phyloP scores from a whole-genome alignment of 257 asterid species.

The Craterostigma plantagineum region DNA sequence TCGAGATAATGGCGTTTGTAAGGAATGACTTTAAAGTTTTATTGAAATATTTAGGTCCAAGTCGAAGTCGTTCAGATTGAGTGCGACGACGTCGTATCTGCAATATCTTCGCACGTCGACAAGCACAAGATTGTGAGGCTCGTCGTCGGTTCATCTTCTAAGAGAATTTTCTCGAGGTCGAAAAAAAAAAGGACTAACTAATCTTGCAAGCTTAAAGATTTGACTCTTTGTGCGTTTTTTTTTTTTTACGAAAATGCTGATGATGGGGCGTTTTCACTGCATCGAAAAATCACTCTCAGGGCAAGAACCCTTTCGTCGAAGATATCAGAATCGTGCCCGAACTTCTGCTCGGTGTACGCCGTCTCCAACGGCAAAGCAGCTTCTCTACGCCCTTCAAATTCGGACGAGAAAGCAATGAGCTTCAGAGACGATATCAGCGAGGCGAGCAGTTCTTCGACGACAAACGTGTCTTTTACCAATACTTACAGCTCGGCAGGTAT shows the following conservation, averaged over 20 bases:
- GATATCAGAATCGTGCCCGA: conserved; percentile 39
- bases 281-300: too few species aligned
- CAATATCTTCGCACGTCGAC: conserved; percentile 26
- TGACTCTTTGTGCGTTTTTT: too few species aligned
- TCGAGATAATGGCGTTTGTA: too few species aligned
- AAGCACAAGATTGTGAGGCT: conserved; percentile 32
- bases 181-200: not conserved
- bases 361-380: conserved; percentile 65
- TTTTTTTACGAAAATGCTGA: too few species aligned
- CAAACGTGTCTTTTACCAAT: not conserved
- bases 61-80: conserved; percentile 41
- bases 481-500: not conserved
- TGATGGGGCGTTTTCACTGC: too few species aligned
- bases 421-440: conserved; percentile 31
- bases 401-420: conserved; percentile 27
- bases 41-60: too few species aligned
- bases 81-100: conserved; percentile 47
- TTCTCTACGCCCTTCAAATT: conserved; percentile 51
- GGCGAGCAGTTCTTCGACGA: conserved; percentile 34
- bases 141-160: conserved; percentile 13
- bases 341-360: conserved; percentile 55
- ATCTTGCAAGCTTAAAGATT: too few species aligned
- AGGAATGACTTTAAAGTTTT: too few species aligned
- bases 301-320: conserved; percentile 38
- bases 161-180: not conserved